A percentile compares a stretch with the other conserved stretches of the same genome.
These are phyloP conservation scores for Aspergillus avenaceus DNA, from an alignment of 495 filamentous ascomycete genomes.

Conservation along the genomic window DNA sequence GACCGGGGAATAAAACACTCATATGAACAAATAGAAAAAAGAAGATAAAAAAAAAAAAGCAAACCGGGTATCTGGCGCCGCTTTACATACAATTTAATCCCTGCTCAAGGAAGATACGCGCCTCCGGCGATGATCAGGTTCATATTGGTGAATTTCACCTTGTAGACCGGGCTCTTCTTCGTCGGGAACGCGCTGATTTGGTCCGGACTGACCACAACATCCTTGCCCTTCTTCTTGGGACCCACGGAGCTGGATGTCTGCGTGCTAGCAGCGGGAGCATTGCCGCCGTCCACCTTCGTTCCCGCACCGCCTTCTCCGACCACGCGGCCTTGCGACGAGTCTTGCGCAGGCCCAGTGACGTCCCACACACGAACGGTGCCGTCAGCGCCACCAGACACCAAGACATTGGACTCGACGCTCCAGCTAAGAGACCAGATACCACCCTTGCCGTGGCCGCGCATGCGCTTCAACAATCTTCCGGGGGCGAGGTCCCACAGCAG, in stretches of 20 bases:
- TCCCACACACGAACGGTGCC: constrained; percentile 93
- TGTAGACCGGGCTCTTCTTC: constrained; percentile 92
- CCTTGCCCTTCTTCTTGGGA: constrained; percentile 81
- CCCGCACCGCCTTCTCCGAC: constrained; percentile 51
- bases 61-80: constrained; percentile 30
- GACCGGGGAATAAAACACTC: too few species aligned
- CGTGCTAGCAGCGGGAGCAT: constrained; percentile 27
- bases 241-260: constrained; percentile 38
- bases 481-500: constrained; percentile 88
- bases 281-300: constrained; percentile 48
- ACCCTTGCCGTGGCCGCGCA: constrained; percentile 89
- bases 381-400: constrained; percentile 88
- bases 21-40: constrained; percentile 4
- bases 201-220: constrained; percentile 83
- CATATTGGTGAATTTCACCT: constrained; percentile 88
- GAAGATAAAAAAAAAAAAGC: constrained; percentile 11
- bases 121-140: constrained; percentile 87
- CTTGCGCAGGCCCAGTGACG: constrained; percentile 60
- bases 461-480: constrained; percentile 79
- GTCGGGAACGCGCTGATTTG: constrained; percentile 91
- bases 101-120: constrained; percentile 64
- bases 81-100: constrained; percentile 10
- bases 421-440: constrained; percentile 91
- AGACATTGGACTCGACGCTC: constrained; percentile 80
- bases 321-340: constrained; percentile 51